Evolutionary conservation across 78 protist species (phyloP).

Genomic region (Corallochytrium limacisporum): DNA sequence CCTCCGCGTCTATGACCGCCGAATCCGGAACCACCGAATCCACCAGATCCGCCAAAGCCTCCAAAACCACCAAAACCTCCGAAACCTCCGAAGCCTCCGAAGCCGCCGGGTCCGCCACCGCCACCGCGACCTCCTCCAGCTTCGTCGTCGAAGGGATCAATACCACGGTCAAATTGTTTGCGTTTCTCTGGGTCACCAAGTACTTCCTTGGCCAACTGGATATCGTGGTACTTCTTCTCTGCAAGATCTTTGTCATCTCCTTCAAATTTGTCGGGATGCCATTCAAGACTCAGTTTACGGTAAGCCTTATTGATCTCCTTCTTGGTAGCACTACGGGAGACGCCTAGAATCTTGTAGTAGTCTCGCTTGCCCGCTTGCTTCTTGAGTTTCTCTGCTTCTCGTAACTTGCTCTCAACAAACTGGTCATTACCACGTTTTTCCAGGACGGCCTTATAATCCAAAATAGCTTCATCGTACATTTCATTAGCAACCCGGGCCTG

Average conservation of each 20-base stretch:
- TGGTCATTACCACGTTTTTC: too few species aligned
- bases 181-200: background rate
- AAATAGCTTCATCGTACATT: too few species aligned
- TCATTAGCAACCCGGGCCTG: too few species aligned
- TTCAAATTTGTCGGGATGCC: constrained; percentile 1
- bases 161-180: background rate
- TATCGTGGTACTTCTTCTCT: background rate
- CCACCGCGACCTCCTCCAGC: too few species aligned
- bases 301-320: constrained; percentile 5
- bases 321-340: background rate
- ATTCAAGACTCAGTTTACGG: constrained; percentile 6
- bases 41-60: too few species aligned
- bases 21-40: too few species aligned
- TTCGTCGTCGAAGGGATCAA: constrained; percentile 1
- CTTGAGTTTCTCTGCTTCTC: background rate
- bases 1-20: too few species aligned
- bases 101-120: too few species aligned
- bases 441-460: too few species aligned
- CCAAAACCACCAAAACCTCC: too few species aligned
- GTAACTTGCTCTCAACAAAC: too few species aligned
- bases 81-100: too few species aligned
- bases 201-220: background rate
- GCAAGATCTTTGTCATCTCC: background rate
- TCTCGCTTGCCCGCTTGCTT: background rate
- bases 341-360: background rate